These are phyloP conservation scores for Aphanomyces astaci DNA, from an alignment of 352 stramenopile species.

Conservation along the genomic window DNA sequence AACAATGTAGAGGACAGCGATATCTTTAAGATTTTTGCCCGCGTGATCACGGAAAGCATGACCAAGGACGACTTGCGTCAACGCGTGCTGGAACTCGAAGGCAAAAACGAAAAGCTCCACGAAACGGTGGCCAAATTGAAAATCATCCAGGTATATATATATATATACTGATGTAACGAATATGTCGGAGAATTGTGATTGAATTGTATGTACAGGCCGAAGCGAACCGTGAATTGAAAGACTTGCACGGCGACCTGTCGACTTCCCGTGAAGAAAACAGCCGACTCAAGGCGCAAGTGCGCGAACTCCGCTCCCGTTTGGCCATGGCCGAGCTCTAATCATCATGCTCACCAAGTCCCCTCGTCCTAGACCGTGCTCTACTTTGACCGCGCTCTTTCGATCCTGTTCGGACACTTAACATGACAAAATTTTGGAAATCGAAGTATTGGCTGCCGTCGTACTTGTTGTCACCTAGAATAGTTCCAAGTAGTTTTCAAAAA, in stretches of 20 bases:
- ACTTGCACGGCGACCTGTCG: constrained; percentile 41
- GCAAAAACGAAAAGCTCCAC: constrained; percentile 68
- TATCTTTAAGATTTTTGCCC: constrained; percentile 77
- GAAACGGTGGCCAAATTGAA: constrained; percentile 61
- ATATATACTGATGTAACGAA: too few relatives aligned
- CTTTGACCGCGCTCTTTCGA: constrained; percentile 2
- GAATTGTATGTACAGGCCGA: constrained; percentile 27
- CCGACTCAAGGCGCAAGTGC: constrained; percentile 49
- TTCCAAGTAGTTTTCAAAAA: too few relatives aligned
- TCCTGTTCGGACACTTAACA: too few relatives aligned
- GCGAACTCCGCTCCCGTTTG: constrained; percentile 50
- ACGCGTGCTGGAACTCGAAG: constrained; percentile 62
- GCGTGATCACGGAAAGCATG: constrained; percentile 77
- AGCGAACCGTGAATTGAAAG: constrained; percentile 41
- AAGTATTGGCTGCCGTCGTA: too few relatives aligned
- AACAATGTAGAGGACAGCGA: constrained; percentile 76
- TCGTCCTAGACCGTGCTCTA: constrained; percentile 5
- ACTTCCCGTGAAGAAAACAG: constrained; percentile 47
- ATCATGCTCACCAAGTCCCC: background rate
- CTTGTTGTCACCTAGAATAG: too few relatives aligned
- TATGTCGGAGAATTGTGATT: too few relatives aligned
- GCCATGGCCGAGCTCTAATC: constrained; percentile 46
- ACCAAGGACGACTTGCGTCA: constrained; percentile 58
- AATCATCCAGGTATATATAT: constrained; percentile 45
- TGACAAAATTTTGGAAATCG: background rate